Base-by-base conservation (phyloP, 257 asterid genomes). In the Capsicum chinense region DNA sequence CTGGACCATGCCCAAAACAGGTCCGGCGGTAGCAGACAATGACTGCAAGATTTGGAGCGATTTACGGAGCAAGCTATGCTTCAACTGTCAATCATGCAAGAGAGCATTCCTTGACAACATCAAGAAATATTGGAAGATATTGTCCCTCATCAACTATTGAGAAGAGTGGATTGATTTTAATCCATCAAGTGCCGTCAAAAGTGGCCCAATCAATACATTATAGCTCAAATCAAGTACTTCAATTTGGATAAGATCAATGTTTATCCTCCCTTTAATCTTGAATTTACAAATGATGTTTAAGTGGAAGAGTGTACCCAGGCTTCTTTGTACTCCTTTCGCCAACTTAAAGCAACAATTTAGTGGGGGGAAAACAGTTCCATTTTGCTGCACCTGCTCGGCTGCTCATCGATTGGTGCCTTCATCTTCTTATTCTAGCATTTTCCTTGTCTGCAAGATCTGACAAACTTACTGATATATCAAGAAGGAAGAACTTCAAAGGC, bases 1-100 rank as follows among this genome's bases (percentile, higher is more conserved):
- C 81, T 90, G 93, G 94, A 84, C 60, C 0, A 54, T 35, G 59
- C 94, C 93, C 2, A 80, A 83, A 48, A 50, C 14, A 13, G 92
- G 91, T 1, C 88, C 86, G 5, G 80, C 85, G 0, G 85, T 9
- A 35, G 70, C 84, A 4, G 84, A 87, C 82, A 86, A 42, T 3
- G 93, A 92, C 39, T 90, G 95, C 91, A 86, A 74, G 62, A 79
- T 57, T 10, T 92, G 93, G 93, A 89, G 92, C 87, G 86, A 84
- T 39, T 83, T 35, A 48, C 90, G 83, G 82, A 83, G 82, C 5
- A 17, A 91, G 85, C 83, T 89, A 26, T 92, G 95, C 87, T 87
- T 83, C 81, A 83, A 88, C 54, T 92, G 95, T 48, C 85, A 85
- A 26, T 86, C 93, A 5, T 92, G 95, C 86, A 90, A 89, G 67